Conservation (phyloP, 2,329 filamentous ascomycete species). For the Xylariales sp. region DNA sequence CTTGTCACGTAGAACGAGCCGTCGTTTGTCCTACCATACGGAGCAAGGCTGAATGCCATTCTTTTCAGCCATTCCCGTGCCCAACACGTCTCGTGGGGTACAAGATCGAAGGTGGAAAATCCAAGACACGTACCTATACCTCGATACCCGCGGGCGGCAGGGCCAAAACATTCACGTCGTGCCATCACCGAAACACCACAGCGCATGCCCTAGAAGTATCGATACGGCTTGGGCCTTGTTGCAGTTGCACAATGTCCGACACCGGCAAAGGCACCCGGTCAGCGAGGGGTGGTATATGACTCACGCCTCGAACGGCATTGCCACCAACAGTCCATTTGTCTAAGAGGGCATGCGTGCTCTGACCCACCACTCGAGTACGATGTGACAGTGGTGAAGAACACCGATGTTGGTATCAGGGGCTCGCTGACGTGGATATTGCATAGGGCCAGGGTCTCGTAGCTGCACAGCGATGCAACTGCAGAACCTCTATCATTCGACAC, state of each 20-base stretch:
- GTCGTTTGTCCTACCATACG: background rate
- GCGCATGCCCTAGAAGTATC: background rate
- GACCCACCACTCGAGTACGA: conserved; percentile 9
- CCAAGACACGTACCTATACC: conserved; percentile 5
- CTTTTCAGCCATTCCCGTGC: background rate
- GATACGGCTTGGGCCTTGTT: background rate
- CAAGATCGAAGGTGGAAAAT: background rate
- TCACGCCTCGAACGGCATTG: conserved; percentile 13
- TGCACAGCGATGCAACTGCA: conserved; percentile 9
- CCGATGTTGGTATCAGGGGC: conserved; percentile 12
- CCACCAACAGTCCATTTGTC: too few species aligned
- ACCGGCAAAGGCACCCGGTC: conserved; percentile 3
- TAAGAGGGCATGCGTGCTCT: background rate
- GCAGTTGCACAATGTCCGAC: conserved; percentile 12
- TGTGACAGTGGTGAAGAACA: background rate
- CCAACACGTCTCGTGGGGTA: background rate
- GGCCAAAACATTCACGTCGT: background rate
- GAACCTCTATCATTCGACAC: background rate
- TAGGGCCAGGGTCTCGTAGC: conserved; percentile 2
- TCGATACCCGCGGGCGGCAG: background rate
- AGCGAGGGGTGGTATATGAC: conserved; percentile 9
- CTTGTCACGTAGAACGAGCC: background rate
- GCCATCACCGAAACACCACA: background rate
- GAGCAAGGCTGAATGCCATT: background rate
- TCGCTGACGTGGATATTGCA: conserved; percentile 8